Conservation (phyloP, 202 grass and related monocot genomes). For the Carex arenaria region DNA sequence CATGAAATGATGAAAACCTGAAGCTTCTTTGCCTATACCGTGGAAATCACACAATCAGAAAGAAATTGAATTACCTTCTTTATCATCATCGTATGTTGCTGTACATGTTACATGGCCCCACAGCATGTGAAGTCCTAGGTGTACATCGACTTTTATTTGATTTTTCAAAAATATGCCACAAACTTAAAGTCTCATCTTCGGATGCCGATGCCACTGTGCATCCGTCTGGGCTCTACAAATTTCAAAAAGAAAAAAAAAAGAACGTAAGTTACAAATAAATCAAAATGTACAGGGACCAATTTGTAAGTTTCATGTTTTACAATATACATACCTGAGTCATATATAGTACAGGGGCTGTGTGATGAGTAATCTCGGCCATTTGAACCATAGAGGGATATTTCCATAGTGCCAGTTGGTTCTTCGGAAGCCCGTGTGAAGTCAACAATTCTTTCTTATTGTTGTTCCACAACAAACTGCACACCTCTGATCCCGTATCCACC, state of each 20-base stretch:
- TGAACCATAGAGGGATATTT: background rate
- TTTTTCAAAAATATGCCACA: slow-evolving; percentile 48
- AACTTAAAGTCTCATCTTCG: slow-evolving; percentile 32
- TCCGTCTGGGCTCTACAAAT: background rate
- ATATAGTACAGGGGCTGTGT: background rate
- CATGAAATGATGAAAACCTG: background rate
- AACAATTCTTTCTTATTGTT: background rate
- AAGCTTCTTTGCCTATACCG: background rate
- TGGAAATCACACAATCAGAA: too few species aligned
- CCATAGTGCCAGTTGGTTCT: background rate
- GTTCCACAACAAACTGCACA: background rate
- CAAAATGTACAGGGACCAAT: background rate
- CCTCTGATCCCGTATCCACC: background rate
- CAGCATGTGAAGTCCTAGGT: background rate
- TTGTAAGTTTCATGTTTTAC: background rate
- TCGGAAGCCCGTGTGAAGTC: background rate
- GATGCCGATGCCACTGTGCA: slow-evolving; percentile 27
- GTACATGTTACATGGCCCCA: slow-evolving; percentile 8
- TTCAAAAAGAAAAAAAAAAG: background rate
- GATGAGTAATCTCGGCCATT: background rate
- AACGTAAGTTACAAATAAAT: background rate
- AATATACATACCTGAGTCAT: background rate
- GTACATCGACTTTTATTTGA: background rate
- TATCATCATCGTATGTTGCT: slow-evolving; percentile 16
- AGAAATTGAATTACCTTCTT: background rate